Evolutionary conservation across 1,284 basidiomycete genomes (phyloP), one percentile per base, ranked within the genome.

Genomic region (Apiotrichum domesticum): DNA sequence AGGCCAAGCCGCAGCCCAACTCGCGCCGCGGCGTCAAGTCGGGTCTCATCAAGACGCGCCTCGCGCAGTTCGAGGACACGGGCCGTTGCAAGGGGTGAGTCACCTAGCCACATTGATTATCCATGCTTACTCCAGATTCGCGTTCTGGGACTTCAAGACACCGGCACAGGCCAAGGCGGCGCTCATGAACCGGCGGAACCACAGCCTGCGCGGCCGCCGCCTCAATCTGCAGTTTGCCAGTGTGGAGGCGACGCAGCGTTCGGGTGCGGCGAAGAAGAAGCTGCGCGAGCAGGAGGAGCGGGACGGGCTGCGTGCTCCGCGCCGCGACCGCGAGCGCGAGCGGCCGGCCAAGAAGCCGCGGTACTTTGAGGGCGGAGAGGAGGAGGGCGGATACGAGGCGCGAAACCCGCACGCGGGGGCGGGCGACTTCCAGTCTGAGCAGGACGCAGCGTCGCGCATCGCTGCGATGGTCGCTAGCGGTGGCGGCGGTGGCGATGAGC

Each of bases 31-130:
- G 73, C 11, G 81, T 82, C 61, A 74, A 75, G 52, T 76, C 76
- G 33, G 93, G 91, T 74, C 85, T 98, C 76, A 83, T 89, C 61
- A 93, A 93, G 72, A 80, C 98, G 34, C 85, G 95, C 4, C 82
- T 98, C 81, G 93, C 91, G 2, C 93, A 92, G 14, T 98, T 98
- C 65, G 91, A 98, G 73, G 95, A 98, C 73, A 88, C 84, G 54
- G 92, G 92, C 6, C 80, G 86, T 61, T 98, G 95, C 77, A 98
- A 98, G 82, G 95, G 95, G 89, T 96, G 71, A 63, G 82, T 75
- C 32, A 46, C 4, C 33, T 43, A 44, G 46, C 35, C 51, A 21
- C 15, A 45, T 14, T 39, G 13, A 35, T 35, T 46, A 14, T 35
- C 58, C 51, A 49, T 46, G 37, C 51, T 50, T 29, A 55, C 44